Conservation (phyloP, 2,329 filamentous ascomycete genomes). For the Phialophora expanda region DNA sequence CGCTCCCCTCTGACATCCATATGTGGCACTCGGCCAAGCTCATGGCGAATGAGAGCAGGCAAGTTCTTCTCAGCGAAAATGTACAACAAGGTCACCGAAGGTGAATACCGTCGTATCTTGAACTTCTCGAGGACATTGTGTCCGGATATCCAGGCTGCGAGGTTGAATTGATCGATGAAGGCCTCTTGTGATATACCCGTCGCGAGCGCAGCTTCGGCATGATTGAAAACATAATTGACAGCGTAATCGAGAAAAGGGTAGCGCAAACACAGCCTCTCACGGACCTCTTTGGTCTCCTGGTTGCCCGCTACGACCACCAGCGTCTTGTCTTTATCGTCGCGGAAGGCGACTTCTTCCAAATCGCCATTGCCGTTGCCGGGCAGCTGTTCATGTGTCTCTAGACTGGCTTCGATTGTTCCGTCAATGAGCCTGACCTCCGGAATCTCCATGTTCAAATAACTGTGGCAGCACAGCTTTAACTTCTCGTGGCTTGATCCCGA, state of each 20-base stretch:
- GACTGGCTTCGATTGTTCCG: background rate
- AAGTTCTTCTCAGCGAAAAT: conserved; percentile 25
- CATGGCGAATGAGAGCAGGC: conserved; percentile 40
- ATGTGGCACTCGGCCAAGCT: conserved; percentile 5
- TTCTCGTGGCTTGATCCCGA: conserved; percentile 49
- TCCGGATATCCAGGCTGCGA: conserved; percentile 42
- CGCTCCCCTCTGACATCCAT: conserved; percentile 9
- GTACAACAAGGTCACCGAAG: conserved; percentile 38
- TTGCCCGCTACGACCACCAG: background rate
- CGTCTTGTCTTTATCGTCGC: background rate
- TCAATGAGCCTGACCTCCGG: background rate
- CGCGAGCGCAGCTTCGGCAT: conserved; percentile 39
- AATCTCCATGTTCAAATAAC: conserved; percentile 46
- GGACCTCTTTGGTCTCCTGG: conserved; percentile 12
- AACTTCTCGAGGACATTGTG: conserved; percentile 45
- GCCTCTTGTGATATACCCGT: conserved; percentile 29
- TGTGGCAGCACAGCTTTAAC: conserved; percentile 53
- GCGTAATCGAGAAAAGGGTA: conserved; percentile 54
- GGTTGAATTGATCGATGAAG: conserved; percentile 40
- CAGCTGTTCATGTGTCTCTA: background rate
- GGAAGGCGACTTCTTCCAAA: background rate
- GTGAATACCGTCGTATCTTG: conserved; percentile 40
- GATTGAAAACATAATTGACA: conserved; percentile 40
- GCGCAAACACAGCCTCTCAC: conserved; percentile 32
- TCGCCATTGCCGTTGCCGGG: background rate